Evolutionary conservation across 2,329 filamentous ascomycete genomes (phyloP).

Genomic region (Aspergillus luchuensis): DNA sequence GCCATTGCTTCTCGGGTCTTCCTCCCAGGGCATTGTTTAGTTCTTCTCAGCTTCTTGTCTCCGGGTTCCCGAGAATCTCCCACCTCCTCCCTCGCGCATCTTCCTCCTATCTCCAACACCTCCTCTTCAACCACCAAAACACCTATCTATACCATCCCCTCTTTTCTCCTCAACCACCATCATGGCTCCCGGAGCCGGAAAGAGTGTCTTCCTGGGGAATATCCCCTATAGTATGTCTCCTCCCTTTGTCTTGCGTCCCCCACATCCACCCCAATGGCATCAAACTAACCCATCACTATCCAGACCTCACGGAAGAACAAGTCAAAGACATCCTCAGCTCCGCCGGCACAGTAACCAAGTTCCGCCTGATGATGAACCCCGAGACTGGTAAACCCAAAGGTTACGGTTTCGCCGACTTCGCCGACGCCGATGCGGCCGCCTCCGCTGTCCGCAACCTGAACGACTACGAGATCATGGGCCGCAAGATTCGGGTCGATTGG

Average conservation of each 20-base stretch:
- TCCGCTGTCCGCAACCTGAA: slow-evolving; percentile 95
- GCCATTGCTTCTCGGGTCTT: no score
- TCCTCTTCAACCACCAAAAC: not conserved
- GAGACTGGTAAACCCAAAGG: slow-evolving; percentile 94
- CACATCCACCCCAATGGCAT: slow-evolving; percentile 11
- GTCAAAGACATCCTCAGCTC: slow-evolving; percentile 92
- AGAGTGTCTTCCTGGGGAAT: slow-evolving; percentile 53
- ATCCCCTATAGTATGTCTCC: slow-evolving; percentile 74
- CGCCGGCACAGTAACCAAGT: slow-evolving; percentile 86
- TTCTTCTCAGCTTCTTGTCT: no score
- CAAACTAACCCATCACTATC: not conserved
- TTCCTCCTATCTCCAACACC: not conserved
- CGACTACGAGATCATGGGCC: slow-evolving; percentile 91
- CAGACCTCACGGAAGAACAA: slow-evolving; percentile 92
- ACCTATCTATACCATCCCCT: slow-evolving; percentile 5
- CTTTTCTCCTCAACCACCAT: not conserved
- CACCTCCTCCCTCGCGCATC: not conserved
- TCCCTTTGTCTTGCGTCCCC: slow-evolving; percentile 23
- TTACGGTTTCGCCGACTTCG: slow-evolving; percentile 95
- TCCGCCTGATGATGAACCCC: slow-evolving; percentile 91
- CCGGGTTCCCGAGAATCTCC: not conserved
- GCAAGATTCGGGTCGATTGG: slow-evolving; percentile 93
- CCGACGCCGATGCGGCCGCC: slow-evolving; percentile 86
- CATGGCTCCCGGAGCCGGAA: slow-evolving; percentile 49
- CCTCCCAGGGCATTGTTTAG: no score